Evolutionary conservation across 164 flowering plant species (phyloP), one percentile per base, ranked within the genome.

Genomic region (Annona squamosa): DNA sequence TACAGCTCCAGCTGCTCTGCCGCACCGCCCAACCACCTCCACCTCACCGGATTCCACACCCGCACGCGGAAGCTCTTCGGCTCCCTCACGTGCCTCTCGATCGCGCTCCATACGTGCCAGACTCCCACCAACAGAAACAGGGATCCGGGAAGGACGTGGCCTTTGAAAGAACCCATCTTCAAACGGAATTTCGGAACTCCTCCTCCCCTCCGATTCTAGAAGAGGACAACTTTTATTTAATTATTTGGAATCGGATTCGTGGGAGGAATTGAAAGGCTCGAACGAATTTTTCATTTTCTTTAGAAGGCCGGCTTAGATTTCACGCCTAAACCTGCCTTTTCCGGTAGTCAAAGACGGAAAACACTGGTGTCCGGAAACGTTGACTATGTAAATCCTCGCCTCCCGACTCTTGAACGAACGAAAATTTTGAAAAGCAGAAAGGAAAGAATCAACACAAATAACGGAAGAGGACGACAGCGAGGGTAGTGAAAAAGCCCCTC

Each of bases 101-200:
- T 47, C 37, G 92, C 68, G 78, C 94, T 81, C 97, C 97, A 96
- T 46, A 86, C 79, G 73, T 93, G 99, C 99, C 99, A 96, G 5
- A 86, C 56, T 46, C 98, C 97, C 68, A 96, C 85, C 45, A 83
- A 13, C 12, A 93, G 83, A 73, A 96, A 96, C 84, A 96, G 69
- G 0, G 91, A 87, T 59, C 99, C 99, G 2, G 98, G 99, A 47
- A 96, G 70, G 69, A 76, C 90, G 81, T 96, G 98, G 16, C 99
- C 98, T 73, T 80, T 82, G 89, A 96, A 93, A 41, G 99, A 96
- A 72, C 99, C 98, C 99, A 95, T 95, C 57, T 37, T 12, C 26
- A 10, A 10, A 6, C 65, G 37, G n/a, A 17, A 19, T n/a, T n/a
- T 17, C 65, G 37, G n/a, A 17, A 19, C n/a, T 19, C 13, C 65